Evolutionary conservation across 2,329 filamentous ascomycete genomes (phyloP), one percentile per base, ranked within the genome.

Genomic region (Fusarium graminum): DNA sequence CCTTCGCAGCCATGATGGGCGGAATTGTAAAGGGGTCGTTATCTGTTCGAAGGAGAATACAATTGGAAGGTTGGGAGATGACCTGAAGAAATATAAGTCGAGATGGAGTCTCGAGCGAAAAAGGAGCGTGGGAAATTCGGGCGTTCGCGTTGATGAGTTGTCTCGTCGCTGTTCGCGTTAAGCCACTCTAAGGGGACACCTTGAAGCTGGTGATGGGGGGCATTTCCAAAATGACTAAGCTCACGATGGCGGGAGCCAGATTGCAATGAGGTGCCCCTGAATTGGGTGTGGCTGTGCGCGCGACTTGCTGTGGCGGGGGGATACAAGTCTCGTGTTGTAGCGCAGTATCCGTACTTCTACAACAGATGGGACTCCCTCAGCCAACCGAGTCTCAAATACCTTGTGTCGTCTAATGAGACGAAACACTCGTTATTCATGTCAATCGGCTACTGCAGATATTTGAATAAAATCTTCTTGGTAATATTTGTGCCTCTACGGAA

Each of bases 1-100:
- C 62, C 71, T 81, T 83, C 57, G 53, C 34, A 26, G 84, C 82
- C 85, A 87, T 87, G 72, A 70, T 70, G 68, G 46, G 28, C 32
- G 52, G 50, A 38, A 22, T 65, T 52, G 51, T 30, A 49, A 58
- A 34, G 52, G 55, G 43, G 42, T 4, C 16, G 9, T 10, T 55
- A 46, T 47, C 19, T 52, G 40, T 52, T 52, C 28, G 44, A 54
- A 49, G 40, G n/a, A 26, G 34, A 19, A 40, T 28, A 26, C 43
- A 17, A 19, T 25, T 28, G 38, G n/a, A 12, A 36, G 34, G 34
- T 10, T 7, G 29, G 22, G n/a, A 38, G 50, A 19, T n/a, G 30
- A 52, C 7, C 16, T 47, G 26, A 38, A 36, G 40, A 34, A n/a
- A 49, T 14, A 19, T 16, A 51, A 34, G 34, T 52, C 44, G 44